These are phyloP conservation scores for Aspergillus unguis DNA, from an alignment of 2,329 filamentous ascomycete species.

Conservation along the genomic window DNA sequence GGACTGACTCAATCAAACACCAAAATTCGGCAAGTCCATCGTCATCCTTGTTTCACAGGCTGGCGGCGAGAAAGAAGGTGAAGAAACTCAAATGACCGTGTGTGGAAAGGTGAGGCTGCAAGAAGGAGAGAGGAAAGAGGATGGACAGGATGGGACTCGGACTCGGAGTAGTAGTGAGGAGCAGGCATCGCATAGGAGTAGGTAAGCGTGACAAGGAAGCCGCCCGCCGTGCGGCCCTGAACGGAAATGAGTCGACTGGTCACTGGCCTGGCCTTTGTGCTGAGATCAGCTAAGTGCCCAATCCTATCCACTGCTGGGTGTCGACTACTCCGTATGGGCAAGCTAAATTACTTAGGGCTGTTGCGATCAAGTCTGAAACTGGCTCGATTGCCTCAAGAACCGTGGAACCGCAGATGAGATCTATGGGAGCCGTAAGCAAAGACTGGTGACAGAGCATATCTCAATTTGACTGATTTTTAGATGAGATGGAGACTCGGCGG, in stretches of 20 bases:
- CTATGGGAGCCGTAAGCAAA: not conserved
- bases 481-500: not conserved
- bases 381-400: constrained; percentile 11
- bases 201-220: constrained; percentile 11
- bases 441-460: not conserved
- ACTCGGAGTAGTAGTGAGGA: constrained; percentile 1
- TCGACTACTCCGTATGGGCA: constrained; percentile 12
- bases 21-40: constrained; percentile 1
- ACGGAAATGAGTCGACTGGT: constrained; percentile 2
- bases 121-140: not conserved
- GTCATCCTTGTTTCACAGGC: not conserved
- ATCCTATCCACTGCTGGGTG: constrained; percentile 9
- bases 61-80: not conserved
- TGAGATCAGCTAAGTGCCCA: constrained; percentile 20
- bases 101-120: not conserved
- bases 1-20: not conserved
- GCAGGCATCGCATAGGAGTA: not conserved
- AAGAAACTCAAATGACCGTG: not conserved
- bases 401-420: constrained; percentile 2
- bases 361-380: constrained; percentile 17
- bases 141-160: too few species aligned
- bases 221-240: not conserved
- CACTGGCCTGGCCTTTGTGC: constrained; percentile 15
- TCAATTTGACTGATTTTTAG: not conserved
- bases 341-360: constrained; percentile 16